Evolutionary conservation across 208 protist genomes (phyloP), one percentile per base, ranked within the genome.

Genomic region (Strigomonas culicis): DNA sequence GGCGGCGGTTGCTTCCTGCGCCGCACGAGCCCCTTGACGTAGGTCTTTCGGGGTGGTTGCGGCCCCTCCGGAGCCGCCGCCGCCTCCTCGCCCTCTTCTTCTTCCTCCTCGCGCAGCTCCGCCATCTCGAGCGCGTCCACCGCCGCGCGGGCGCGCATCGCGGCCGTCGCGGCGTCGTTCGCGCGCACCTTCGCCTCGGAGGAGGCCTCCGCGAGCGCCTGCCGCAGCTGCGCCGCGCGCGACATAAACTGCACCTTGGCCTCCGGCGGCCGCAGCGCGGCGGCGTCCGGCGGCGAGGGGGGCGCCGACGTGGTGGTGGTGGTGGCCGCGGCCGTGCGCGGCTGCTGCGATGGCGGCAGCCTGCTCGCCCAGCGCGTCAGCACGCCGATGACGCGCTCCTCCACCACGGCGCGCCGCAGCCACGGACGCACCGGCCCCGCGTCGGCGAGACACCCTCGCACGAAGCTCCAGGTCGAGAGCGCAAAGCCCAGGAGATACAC

Each of bases 61-160:
- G 4, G 43, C 10, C 10, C 34, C 7, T 24, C 68, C 21, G 21
- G 32, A 22, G 49, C 55, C 11, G 43, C 68, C 2, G 27, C 34
- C 39, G 27, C 46, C 4, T 55, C 44, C 21, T 65, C 55, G 7
- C 56, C 50, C n/a, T 58, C 72, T 58, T 69, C 72, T 28, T 55
- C 24, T 6, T 62, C 72, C n/a, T 21, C 25, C 30, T 43, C 50
- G 57, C 65, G 66, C 51, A 49, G 22, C 59, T 51, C 73, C 25
- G 53, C 57, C 59, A 65, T 52, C 47, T 68, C 68, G 28, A 36
- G 17, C 24, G 34, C 34, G 34, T 46, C n/a, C 32, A 27, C 4
- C 55, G 28, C 46, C 46, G 4, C n/a, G 17, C 46, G 46, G 8
- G 46, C 46, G 15, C 17, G 46, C 17, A 51, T n/a, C 3, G 46